Conservation (phyloP, 2,329 filamentous ascomycete genomes). For the Triangularia setosa region DNA sequence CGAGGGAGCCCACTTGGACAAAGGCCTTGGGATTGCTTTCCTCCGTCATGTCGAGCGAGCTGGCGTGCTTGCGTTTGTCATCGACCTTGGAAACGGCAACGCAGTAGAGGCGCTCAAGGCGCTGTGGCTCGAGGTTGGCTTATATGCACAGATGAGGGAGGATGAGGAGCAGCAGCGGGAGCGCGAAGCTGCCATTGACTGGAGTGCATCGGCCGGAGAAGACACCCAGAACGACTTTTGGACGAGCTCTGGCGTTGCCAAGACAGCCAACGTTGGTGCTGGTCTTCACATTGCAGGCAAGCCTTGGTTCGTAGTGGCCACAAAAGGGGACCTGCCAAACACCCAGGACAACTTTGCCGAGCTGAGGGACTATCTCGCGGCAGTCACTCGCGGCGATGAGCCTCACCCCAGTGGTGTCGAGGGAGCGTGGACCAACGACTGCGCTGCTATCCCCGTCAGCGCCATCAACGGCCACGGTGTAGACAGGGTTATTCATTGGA, state of each 20-base stretch:
- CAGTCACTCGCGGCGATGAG: slow-evolving; percentile 57
- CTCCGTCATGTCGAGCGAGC: slow-evolving; percentile 92
- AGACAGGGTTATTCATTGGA: slow-evolving; percentile 68
- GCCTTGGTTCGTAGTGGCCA: slow-evolving; percentile 94
- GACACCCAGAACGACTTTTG: slow-evolving; percentile 19
- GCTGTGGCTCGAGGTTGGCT: slow-evolving; percentile 84
- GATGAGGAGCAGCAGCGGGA: slow-evolving; percentile 66
- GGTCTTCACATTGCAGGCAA: slow-evolving; percentile 82
- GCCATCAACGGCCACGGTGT: slow-evolving; percentile 85
- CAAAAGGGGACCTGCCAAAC: slow-evolving; percentile 78
- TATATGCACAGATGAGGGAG: slow-evolving; percentile 77
- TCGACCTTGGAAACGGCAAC: slow-evolving; percentile 78
- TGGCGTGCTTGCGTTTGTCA: slow-evolving; percentile 85
- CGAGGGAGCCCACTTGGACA: slow-evolving; percentile 86
- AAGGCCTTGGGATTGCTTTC: slow-evolving; percentile 86
- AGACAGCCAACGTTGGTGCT: slow-evolving; percentile 30
- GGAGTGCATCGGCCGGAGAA: slow-evolving; percentile 51
- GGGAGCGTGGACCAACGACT: slow-evolving; percentile 55
- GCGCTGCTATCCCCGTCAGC: slow-evolving; percentile 77
- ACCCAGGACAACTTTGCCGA: slow-evolving; percentile 73
- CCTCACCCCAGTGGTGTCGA: slow-evolving; percentile 69
- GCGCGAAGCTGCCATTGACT: slow-evolving; percentile 52
- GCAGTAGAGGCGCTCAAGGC: slow-evolving; percentile 73
- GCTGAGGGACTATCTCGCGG: slow-evolving; percentile 67
- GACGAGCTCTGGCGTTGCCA: slow-evolving; percentile 29